Conservation (phyloP, 768 basidiomycete genomes). For the Terana coerulea region DNA sequence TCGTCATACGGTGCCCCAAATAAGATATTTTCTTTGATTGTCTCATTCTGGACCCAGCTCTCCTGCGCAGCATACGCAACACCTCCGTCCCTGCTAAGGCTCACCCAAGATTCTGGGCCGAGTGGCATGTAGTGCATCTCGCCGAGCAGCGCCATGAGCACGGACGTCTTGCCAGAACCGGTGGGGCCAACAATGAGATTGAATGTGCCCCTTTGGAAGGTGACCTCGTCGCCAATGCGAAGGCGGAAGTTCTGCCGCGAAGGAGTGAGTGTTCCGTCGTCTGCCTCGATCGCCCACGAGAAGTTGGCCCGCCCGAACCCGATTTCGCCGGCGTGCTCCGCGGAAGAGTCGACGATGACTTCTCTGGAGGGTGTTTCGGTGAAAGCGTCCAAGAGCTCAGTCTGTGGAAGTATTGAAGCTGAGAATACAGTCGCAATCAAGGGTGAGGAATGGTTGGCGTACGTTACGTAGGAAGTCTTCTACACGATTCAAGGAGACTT, state of each 20-base stretch:
- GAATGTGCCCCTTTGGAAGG: conserved; percentile 24
- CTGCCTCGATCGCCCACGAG: conserved; percentile 22
- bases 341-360: background rate
- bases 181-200: conserved; percentile 30
- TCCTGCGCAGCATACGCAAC: conserved; percentile 48
- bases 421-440: background rate
- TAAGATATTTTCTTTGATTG: conserved; percentile 31
- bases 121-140: conserved; percentile 30
- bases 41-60: conserved; percentile 46
- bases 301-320: conserved; percentile 26
- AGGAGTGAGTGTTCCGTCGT: conserved; percentile 7
- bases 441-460: background rate
- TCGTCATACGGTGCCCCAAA: conserved; percentile 27
- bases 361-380: background rate
- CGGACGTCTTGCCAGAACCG: conserved; percentile 29
- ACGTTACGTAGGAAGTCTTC: conserved; percentile 38
- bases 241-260: conserved; percentile 22
- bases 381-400: conserved; percentile 27
- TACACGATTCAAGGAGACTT: conserved; percentile 61
- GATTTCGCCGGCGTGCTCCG: conserved; percentile 10
- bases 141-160: conserved; percentile 29
- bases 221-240: conserved; percentile 24
- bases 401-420: conserved; percentile 13
- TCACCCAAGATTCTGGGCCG: conserved; percentile 34
- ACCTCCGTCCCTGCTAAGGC: conserved; percentile 40